Percentiles rank a stretch among this genome's conserved stretches.
Evolutionary conservation across 805 yeast genomes (phyloP).

Genomic region (Suhomyces faveliae): DNA sequence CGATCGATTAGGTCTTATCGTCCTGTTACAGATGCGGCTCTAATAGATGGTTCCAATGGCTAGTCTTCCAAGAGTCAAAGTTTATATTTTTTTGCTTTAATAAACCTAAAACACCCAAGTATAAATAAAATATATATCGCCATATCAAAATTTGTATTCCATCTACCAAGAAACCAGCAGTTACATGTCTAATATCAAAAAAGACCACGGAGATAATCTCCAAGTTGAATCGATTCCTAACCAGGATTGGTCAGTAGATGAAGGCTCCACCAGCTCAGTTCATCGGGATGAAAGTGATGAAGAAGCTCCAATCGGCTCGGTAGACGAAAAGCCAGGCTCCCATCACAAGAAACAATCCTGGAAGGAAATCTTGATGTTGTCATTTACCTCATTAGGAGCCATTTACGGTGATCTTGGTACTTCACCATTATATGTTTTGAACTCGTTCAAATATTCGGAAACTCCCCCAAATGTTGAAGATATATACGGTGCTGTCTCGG

Average conservation of each 20-base stretch:
- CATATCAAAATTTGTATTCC: neutral
- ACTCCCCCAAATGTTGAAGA: conserved; percentile 37
- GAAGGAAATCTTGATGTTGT: conserved; percentile 25
- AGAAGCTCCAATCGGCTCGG: conserved; percentile 11
- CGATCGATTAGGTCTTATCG: neutral
- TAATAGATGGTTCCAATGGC: neutral
- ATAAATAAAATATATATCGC: neutral
- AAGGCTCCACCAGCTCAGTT: neutral
- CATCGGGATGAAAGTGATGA: conserved; percentile 6
- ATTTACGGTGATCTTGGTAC: conserved; percentile 66
- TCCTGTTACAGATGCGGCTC: neutral
- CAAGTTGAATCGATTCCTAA: neutral
- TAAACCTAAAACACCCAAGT: neutral
- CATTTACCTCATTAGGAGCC: conserved; percentile 55
- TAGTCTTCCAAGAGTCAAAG: neutral
- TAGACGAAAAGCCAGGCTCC: neutral
- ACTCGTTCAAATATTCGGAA: conserved; percentile 29
- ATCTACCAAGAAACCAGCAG: neutral
- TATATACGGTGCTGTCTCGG: conserved; percentile 49
- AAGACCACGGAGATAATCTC: neutral
- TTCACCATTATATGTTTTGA: conserved; percentile 53
- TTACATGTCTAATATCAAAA: neutral
- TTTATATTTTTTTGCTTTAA: neutral
- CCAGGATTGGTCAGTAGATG: neutral
- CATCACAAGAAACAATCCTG: conserved; percentile 14